Conservation (phyloP, 106 monocot species). For the Phalaenopsis equestris region DNA sequence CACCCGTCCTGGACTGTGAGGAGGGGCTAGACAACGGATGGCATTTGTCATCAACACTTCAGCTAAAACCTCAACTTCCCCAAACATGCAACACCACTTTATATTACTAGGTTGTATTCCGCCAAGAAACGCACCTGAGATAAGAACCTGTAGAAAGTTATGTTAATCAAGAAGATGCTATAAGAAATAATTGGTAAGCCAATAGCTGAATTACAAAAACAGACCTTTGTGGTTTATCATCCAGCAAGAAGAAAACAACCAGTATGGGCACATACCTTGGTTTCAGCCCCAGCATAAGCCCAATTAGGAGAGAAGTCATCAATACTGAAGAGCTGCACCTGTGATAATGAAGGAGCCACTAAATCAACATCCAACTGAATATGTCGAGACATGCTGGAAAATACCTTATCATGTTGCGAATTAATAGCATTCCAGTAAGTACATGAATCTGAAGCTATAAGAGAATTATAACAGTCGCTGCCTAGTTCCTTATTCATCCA, state of each 20-base stretch:
- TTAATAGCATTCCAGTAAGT: slow-evolving; percentile 40
- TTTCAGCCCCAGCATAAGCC: slow-evolving; percentile 45
- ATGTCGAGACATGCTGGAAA: slow-evolving; percentile 30
- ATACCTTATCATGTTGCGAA: slow-evolving; percentile 29
- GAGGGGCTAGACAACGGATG: slow-evolving; percentile 39
- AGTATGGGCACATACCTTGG: slow-evolving; percentile 31
- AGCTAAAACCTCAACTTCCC: slow-evolving; percentile 40
- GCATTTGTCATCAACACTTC: slow-evolving; percentile 25
- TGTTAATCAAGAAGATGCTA: slow-evolving; percentile 2
- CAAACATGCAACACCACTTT: slow-evolving; percentile 51
- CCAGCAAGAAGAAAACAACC: background rate
- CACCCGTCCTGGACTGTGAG: slow-evolving; percentile 33
- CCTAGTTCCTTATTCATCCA: slow-evolving; percentile 11
- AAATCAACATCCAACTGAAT: slow-evolving; percentile 43
- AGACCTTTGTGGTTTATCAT: background rate
- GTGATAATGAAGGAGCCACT: slow-evolving; percentile 43
- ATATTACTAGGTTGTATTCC: slow-evolving; percentile 8
- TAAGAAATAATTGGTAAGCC: slow-evolving; percentile 1
- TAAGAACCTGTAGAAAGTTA: slow-evolving; percentile 25
- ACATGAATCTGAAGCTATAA: slow-evolving; percentile 35
- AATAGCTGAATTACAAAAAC: slow-evolving; percentile 4
- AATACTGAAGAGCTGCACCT: slow-evolving; percentile 57
- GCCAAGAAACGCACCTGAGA: slow-evolving; percentile 35
- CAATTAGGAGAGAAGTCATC: slow-evolving; percentile 69
- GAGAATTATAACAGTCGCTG: slow-evolving; percentile 3